Conservation (phyloP, 257 asterid species). For the Plantago elongata region DNA sequence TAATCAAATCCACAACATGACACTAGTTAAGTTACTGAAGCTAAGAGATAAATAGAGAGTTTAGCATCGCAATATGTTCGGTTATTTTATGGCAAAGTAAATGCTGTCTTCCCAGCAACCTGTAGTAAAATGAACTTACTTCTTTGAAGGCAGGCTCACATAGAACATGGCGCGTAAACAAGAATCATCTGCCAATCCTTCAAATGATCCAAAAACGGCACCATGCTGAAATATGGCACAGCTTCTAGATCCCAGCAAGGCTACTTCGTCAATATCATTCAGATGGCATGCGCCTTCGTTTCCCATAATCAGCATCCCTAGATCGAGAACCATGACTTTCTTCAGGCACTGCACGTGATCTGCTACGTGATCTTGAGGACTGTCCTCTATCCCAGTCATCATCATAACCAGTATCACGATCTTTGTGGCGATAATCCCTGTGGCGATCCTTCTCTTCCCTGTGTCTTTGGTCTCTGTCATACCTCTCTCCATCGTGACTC, state of each 20-base stretch:
- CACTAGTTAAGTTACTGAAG: conserved; percentile 26
- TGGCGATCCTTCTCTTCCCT: conserved; percentile 31
- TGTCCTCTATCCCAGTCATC: conserved; percentile 36
- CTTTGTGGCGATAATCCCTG: conserved; percentile 18
- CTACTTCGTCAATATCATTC: conserved; percentile 26
- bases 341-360: conserved; percentile 39
- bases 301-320: conserved; percentile 46
- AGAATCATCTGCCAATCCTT: conserved; percentile 30
- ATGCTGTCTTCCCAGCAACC: conserved; percentile 36
- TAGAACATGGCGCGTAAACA: conserved; percentile 25
- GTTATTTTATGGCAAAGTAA: conserved; percentile 27
- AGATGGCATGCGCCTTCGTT: conserved; percentile 40
- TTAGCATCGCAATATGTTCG: conserved; percentile 32
- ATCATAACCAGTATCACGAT: conserved; percentile 17
- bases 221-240: background rate
- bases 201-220: conserved; percentile 20
- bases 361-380: conserved; percentile 47
- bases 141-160: conserved; percentile 37
- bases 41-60: conserved; percentile 32
- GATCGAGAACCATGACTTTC: conserved; percentile 41
- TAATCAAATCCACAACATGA: conserved; percentile 36
- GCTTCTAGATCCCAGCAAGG: too few species aligned
- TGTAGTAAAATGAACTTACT: conserved; percentile 54
- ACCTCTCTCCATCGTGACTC: conserved; percentile 37
- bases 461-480: conserved; percentile 40